Conservation (phyloP, 495 filamentous ascomycete species). For the Tuber umbilicatum region DNA sequence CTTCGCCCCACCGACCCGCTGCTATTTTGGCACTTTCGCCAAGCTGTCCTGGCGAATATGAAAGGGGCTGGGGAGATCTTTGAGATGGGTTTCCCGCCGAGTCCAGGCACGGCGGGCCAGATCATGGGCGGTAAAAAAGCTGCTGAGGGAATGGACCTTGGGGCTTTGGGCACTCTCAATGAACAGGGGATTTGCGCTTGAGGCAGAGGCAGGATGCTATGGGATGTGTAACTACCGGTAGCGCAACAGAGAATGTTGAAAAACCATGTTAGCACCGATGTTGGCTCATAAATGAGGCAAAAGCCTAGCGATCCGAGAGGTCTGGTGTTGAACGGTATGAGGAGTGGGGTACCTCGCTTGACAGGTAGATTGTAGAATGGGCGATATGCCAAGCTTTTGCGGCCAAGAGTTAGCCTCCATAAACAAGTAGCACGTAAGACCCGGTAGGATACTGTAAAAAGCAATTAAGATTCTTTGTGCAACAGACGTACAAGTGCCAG, state of each 20-base stretch:
- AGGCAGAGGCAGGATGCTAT: neutral
- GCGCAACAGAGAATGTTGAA: neutral
- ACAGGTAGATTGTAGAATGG: neutral
- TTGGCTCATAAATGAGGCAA: neutral
- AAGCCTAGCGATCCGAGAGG: neutral
- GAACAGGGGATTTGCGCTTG: neutral
- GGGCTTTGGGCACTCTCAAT: constrained; percentile 9
- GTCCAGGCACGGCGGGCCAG: constrained; percentile 43
- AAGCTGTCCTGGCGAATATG: constrained; percentile 22
- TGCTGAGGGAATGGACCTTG: constrained; percentile 43
- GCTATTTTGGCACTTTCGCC: constrained; percentile 16
- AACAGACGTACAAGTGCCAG: too few relatives aligned
- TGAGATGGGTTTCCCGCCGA: constrained; percentile 44
- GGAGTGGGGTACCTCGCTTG: too few relatives aligned
- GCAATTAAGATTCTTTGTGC: too few relatives aligned
- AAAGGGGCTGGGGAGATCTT: constrained; percentile 13
- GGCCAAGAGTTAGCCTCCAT: neutral
- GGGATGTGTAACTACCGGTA: neutral
- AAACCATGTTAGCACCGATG: neutral
- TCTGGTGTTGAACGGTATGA: neutral
- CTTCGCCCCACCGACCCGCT: constrained; percentile 41
- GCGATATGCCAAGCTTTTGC: neutral
- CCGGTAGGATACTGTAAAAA: too few relatives aligned
- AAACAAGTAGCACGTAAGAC: too few relatives aligned
- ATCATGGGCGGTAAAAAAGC: constrained; percentile 41